phyloP scores from a whole-genome alignment of 1,284 basidiomycete species.

The Heterobasidion annosum region DNA sequence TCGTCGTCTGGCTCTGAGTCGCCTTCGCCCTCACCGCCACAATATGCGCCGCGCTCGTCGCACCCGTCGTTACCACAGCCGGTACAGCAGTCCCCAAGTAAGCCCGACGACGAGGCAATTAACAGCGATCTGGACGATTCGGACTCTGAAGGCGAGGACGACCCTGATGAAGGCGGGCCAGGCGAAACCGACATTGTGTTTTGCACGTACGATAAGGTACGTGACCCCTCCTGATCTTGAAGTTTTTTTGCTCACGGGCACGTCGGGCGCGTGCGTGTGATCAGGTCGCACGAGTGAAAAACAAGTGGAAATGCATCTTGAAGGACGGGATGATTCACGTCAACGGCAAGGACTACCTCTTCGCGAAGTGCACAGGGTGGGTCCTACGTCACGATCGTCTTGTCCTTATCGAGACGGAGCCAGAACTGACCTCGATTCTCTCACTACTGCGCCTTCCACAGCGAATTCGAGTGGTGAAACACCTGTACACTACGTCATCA shows the following conservation, averaged over 20 bases:
- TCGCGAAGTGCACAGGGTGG: slow-evolving; percentile 91
- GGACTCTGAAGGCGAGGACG: slow-evolving; percentile 73
- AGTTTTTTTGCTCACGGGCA: slow-evolving; percentile 1
- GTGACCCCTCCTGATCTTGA: slow-evolving; percentile 10
- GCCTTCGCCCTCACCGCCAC: slow-evolving; percentile 49
- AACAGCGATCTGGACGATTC: slow-evolving; percentile 96
- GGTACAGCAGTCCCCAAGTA: slow-evolving; percentile 17
- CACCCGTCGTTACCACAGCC: slow-evolving; percentile 28
- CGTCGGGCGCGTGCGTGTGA: not conserved
- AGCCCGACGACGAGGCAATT: slow-evolving; percentile 72
- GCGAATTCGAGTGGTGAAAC: slow-evolving; percentile 13
- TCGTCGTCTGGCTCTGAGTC: slow-evolving; percentile 51
- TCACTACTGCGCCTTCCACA: not conserved
- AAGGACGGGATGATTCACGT: slow-evolving; percentile 98
- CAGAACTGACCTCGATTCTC: not conserved
- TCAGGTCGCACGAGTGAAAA: slow-evolving; percentile 94
- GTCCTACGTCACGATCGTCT: not conserved
- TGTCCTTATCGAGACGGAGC: not conserved
- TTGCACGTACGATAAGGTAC: slow-evolving; percentile 97
- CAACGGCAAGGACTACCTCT: slow-evolving; percentile 96
- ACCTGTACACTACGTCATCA: not conserved
- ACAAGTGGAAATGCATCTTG: slow-evolving; percentile 99
- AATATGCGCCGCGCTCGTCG: slow-evolving; percentile 47
- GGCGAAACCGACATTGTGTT: slow-evolving; percentile 90
- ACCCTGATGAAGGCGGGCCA: slow-evolving; percentile 61